Conservation (phyloP, 768 basidiomycete species). For the Pholiota molesta region DNA sequence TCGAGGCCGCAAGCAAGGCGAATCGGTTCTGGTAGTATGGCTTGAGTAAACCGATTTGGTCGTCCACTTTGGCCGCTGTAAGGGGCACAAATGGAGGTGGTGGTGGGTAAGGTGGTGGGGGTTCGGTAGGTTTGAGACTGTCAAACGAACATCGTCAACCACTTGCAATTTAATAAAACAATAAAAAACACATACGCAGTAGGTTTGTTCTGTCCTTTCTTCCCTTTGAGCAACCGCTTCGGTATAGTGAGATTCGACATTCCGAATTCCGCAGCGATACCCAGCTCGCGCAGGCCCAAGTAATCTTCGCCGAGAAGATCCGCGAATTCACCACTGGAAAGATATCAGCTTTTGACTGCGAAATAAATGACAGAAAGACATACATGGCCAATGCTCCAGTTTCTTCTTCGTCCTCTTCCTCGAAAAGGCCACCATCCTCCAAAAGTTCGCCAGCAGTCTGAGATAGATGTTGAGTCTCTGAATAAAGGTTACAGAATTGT, state of each 20-base stretch:
- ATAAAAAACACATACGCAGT: constrained; percentile 49
- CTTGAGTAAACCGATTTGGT: constrained; percentile 86
- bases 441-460: constrained; percentile 44
- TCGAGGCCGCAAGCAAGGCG: constrained; percentile 35
- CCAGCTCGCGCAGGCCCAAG: constrained; percentile 84
- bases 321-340: constrained; percentile 77
- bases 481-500: constrained; percentile 26
- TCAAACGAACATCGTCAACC: not conserved
- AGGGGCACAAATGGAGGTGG: constrained; percentile 83
- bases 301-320: constrained; percentile 92
- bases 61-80: constrained; percentile 61
- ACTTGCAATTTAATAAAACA: too few species aligned
- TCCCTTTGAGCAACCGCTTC: constrained; percentile 71
- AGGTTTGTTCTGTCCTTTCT: constrained; percentile 47
- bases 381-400: constrained; percentile 43
- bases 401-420: constrained; percentile 50
- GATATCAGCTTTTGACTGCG: not conserved
- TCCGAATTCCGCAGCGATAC: constrained; percentile 86
- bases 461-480: not conserved
- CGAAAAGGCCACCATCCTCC: constrained; percentile 57
- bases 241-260: constrained; percentile 80
- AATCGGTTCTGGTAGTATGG: constrained; percentile 71
- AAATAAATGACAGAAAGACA: constrained; percentile 10
- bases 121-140: constrained; percentile 70
- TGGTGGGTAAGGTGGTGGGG: constrained; percentile 82